Percentiles rank a stretch among this genome's conserved stretches.
Conservation (phyloP, 805 yeast species). For the Cyberlindnera euphorbiiphila region DNA sequence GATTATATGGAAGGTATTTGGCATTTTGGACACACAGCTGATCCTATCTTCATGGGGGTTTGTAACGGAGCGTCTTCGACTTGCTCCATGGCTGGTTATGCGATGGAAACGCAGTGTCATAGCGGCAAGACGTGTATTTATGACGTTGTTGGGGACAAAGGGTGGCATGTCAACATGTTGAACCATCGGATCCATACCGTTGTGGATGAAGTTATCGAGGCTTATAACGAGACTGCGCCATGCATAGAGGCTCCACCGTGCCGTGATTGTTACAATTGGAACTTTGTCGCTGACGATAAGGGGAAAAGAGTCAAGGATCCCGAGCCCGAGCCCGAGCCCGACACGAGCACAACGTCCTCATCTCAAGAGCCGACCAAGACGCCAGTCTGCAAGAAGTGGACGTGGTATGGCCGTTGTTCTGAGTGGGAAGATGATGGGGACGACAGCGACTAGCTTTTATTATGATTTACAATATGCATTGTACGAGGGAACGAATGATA, state of each 20-base stretch:
- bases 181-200: slow-evolving; percentile 91
- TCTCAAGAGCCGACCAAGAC: slow-evolving; percentile 20
- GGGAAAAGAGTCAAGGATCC: background rate
- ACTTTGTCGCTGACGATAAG: slow-evolving; percentile 45
- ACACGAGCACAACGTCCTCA: background rate
- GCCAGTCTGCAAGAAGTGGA: slow-evolving; percentile 29
- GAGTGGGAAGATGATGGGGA: slow-evolving; percentile 32
- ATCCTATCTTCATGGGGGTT: slow-evolving; percentile 94
- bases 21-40: slow-evolving; percentile 97
- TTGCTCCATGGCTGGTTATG: slow-evolving; percentile 91
- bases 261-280: slow-evolving; percentile 88
- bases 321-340: slow-evolving; percentile 2
- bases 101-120: slow-evolving; percentile 95
- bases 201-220: slow-evolving; percentile 70
- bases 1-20: slow-evolving; percentile 75
- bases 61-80: slow-evolving; percentile 91
- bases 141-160: slow-evolving; percentile 83
- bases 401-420: slow-evolving; percentile 59
- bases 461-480: too few species aligned
- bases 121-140: slow-evolving; percentile 84
- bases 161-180: slow-evolving; percentile 85
- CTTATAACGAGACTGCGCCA: slow-evolving; percentile 71
- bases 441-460: too few species aligned
- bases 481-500: too few species aligned
- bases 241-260: slow-evolving; percentile 81